Base-by-base conservation (phyloP, 1,284 basidiomycete species). In the Fistulina hepatica region DNA sequence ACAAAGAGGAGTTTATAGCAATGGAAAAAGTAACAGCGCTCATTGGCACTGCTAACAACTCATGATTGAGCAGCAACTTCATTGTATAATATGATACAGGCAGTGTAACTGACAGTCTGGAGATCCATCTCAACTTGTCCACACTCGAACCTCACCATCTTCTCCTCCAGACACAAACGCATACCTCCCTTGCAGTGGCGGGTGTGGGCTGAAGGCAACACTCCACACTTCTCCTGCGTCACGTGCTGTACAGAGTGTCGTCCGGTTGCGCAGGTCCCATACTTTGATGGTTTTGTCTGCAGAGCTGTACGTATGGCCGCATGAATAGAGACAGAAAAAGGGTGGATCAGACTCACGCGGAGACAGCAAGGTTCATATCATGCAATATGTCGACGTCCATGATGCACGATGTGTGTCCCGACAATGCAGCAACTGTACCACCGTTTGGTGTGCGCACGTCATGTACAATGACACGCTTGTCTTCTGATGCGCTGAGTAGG, bases 401-500 rank as follows among this genome's bases (percentile, higher is more conserved):
- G 2, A 89, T 84, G 88, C 89, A 92, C 5, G 85, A 88, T 2
- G 80, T 70, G 55, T 93, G 89, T 0, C 89, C 89, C 15, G 75
- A 73, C 47, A 92, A 64, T 6, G 84, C 76, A 7, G 86, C 84
- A 12, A 91, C 84, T 1, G 80, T 79, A 17, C 83, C 82, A 22
- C 82, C 80, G 13, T 76, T 52, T 0, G 73, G n/a, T n/a, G n/a
- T 65, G 33, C 83, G 76, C 12, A 90, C 81, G 53, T 93, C 89
- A 55, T 92, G 86, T 28, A 92, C 59, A 35, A 86, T 76, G 39
- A 93, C 75, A 11, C 84, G 76, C 53, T 86, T 83, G 57, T 93
- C 89, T 56, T 93, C 89, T 2, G 86, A 88, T 5, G 81, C 89
- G 21, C 83, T 85, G 33, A 89, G 64, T 5, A 93, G 66, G 40